phyloP scores from a whole-genome alignment of 2,329 filamentous ascomycete species.

The Colletotrichum zoysiae region DNA sequence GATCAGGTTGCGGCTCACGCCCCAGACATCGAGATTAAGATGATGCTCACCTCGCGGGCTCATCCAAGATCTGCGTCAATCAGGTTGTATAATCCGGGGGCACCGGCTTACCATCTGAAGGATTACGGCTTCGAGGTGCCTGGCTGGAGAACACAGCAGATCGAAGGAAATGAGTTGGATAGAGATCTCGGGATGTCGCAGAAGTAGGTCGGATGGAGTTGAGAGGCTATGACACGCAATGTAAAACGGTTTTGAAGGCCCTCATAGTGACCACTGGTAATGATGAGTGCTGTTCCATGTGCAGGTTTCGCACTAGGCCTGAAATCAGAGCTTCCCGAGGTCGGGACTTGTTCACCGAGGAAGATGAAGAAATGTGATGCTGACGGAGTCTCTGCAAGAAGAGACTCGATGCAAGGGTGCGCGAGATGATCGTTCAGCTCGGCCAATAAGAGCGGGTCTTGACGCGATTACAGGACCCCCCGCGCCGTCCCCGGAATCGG shows the following conservation, averaged over 20 bases:
- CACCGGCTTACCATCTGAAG: not conserved
- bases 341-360: not conserved
- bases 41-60: slow-evolving; percentile 26
- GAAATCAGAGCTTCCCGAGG: not conserved
- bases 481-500: slow-evolving; percentile 35
- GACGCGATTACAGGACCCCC: slow-evolving; percentile 23
- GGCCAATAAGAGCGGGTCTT: slow-evolving; percentile 8
- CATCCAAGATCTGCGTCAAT: slow-evolving; percentile 17
- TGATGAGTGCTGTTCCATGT: not conserved
- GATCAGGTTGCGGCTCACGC: not conserved
- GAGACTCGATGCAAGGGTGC: not conserved
- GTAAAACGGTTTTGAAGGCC: no score
- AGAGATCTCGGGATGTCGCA: not conserved
- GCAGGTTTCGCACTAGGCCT: not conserved
- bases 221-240: not conserved
- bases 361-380: not conserved
- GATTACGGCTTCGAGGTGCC: slow-evolving; percentile 13
- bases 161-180: not conserved
- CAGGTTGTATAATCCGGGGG: not conserved
- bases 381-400: not conserved
- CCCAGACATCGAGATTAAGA: not conserved
- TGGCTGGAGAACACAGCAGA: slow-evolving; percentile 12
- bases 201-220: not conserved
- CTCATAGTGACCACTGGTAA: not conserved
- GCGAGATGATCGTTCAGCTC: not conserved